Base-by-base conservation (phyloP, 257 asterid genomes). In the Anisodus tanguticus region DNA sequence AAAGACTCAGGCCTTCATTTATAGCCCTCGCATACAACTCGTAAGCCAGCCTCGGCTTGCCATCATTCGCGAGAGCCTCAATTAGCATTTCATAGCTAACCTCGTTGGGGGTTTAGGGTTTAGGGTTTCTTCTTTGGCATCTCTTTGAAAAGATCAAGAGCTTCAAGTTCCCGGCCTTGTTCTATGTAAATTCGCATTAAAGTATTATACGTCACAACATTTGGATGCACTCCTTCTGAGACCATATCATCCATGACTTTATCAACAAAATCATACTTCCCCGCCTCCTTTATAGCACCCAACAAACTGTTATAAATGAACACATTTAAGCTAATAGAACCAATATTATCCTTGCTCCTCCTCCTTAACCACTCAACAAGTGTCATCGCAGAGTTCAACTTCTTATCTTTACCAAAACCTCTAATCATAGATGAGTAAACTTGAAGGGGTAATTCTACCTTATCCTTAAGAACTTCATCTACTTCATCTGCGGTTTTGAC, bases 321-420 rank as follows among this genome's bases (percentile, higher is more conserved):
- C 39, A 93, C 90, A 43, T 95, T 93, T 13, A 88, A 93, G 80
- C 58, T 86, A 22, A 91, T n/a, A 6, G 91, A 51, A 70, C 88
- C 80, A 85, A 82, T 86, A 10, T 67, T 79, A n/a, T 90, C 93
- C 57, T 85, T 88, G 80, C 91, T 90, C 89, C 86, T 92, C 83
- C 90, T 90, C 91, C 88, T 93, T 41, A 97, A 97, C 99, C 98
- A 97, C 82, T 92, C 90, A n/a, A 90, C 92, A 60, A 95, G 90
- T 83, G 95, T 95, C 90, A 95, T 78, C 0, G 93, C 97, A 3
- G 93, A 71, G 13, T 90, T 88, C 22, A 92, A 76, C 89, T 85
- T 91, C 87, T 90, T 92, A 3, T 97, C 95, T 37, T 91, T 97
- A 54, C 99, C 98, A 62, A 97, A 91, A 64, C 93, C 89, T 88